A percentile compares a stretch with the other conserved stretches of the same genome.
These are phyloP conservation scores for Amanita pallidorosea DNA, from an alignment of 768 basidiomycete species.

Conservation along the genomic window DNA sequence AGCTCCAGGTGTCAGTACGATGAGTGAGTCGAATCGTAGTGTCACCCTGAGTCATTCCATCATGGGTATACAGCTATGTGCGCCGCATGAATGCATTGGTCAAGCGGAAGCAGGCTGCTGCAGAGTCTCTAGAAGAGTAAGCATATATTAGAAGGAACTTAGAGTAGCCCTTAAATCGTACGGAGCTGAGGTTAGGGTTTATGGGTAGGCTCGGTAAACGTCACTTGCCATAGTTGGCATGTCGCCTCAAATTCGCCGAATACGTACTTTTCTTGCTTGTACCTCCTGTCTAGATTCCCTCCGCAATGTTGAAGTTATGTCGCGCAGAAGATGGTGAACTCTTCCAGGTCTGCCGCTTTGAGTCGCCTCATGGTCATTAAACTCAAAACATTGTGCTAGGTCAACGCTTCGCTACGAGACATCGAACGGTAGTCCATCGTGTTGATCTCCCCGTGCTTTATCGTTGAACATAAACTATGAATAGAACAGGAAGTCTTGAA, in stretches of 20 bases:
- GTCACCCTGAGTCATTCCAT: neutral
- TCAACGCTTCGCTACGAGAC: conserved; percentile 61
- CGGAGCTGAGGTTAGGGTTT: conserved; percentile 8
- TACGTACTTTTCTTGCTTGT: neutral
- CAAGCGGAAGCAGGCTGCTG: conserved; percentile 47
- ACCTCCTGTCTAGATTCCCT: neutral
- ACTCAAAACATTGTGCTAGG: conserved; percentile 20
- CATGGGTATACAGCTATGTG: conserved; percentile 48
- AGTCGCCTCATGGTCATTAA: neutral
- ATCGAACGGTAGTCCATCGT: conserved; percentile 46
- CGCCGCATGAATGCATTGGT: conserved; percentile 81
- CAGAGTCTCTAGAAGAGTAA: conserved; percentile 14
- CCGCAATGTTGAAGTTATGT: conserved; percentile 51
- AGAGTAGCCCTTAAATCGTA: neutral
- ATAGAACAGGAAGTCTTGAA: conserved; percentile 60
- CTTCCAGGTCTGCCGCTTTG: conserved; percentile 34
- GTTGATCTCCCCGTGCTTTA: neutral
- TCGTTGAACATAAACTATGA: conserved; percentile 5
- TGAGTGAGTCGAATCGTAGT: conserved; percentile 50
- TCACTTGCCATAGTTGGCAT: conserved; percentile 4
- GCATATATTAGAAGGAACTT: neutral
- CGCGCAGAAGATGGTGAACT: conserved; percentile 55
- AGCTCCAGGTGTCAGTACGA: conserved; percentile 80
- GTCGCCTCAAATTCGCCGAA: neutral
- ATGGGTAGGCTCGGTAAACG: neutral